A percentile compares a stretch with the other conserved stretches of the same genome.
Evolutionary conservation across 1,284 basidiomycete species (phyloP).

Genomic region (Vanrija sp.): DNA sequence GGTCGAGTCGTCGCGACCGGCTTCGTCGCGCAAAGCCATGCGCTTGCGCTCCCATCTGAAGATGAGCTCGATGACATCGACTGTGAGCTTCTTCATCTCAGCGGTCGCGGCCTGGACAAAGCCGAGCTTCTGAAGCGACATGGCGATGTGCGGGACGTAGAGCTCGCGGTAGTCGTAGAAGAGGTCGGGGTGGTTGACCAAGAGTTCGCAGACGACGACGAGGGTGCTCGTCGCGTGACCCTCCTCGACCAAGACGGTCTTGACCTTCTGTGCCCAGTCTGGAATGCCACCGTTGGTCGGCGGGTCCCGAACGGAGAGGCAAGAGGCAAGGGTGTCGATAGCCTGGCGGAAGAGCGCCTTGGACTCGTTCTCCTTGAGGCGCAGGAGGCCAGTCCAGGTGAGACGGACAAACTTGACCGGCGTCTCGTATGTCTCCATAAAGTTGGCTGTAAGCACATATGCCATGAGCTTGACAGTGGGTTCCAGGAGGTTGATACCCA

Average conservation of each 20-base stretch:
- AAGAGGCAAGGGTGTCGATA: slow-evolving; percentile 83
- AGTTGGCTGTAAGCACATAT: slow-evolving; percentile 88
- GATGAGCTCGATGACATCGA: slow-evolving; percentile 81
- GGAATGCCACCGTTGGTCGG: slow-evolving; percentile 58
- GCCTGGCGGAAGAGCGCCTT: slow-evolving; percentile 77
- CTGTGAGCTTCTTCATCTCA: slow-evolving; percentile 75
- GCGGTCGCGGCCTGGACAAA: slow-evolving; percentile 67
- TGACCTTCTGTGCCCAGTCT: slow-evolving; percentile 86
- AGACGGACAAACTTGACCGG: slow-evolving; percentile 90
- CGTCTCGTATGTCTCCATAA: slow-evolving; percentile 85
- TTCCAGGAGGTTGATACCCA: slow-evolving; percentile 62
- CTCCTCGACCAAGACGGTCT: slow-evolving; percentile 85
- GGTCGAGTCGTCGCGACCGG: slow-evolving; percentile 10
- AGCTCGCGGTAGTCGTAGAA: slow-evolving; percentile 92
- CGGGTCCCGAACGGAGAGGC: slow-evolving; percentile 61
- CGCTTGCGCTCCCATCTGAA: slow-evolving; percentile 74
- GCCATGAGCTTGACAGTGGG: slow-evolving; percentile 91
- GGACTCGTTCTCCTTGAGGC: slow-evolving; percentile 71
- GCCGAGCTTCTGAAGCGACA: slow-evolving; percentile 82
- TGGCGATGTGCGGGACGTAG: slow-evolving; percentile 94
- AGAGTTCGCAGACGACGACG: slow-evolving; percentile 83
- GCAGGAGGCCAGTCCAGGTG: slow-evolving; percentile 92
- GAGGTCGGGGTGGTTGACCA: slow-evolving; percentile 84
- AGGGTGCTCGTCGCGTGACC: slow-evolving; percentile 76
- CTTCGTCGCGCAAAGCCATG: slow-evolving; percentile 51